These are phyloP conservation scores for Geranium rotundifolium DNA, from an alignment of 345 rosid genomes.

Conservation along the genomic window DNA sequence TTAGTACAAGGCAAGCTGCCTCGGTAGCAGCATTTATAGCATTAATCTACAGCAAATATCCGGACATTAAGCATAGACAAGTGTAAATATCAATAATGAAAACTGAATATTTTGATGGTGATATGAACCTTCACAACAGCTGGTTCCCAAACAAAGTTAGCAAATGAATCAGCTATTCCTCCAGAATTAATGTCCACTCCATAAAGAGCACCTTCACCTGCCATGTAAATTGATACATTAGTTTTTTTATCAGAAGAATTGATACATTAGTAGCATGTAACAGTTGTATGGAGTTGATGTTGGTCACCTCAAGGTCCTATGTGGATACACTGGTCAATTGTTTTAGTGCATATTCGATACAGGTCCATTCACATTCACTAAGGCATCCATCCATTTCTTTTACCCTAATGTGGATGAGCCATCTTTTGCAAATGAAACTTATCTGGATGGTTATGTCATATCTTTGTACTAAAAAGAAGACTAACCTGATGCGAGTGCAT, in stretches of 20 bases:
- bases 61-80: no score
- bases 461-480: background rate
- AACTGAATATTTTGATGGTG: no score
- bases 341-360: no score
- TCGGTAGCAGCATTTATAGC: constrained; percentile 98
- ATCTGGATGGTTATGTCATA: background rate
- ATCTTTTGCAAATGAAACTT: background rate
- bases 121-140: constrained; percentile 73
- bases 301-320: background rate
- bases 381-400: background rate
- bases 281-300: background rate
- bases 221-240: background rate
- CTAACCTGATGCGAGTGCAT: constrained; percentile 81
- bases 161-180: constrained; percentile 89
- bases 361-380: background rate
- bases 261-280: background rate
- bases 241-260: no score
- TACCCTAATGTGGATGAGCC: background rate
- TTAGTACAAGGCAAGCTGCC: constrained; percentile 89
- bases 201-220: constrained; percentile 84
- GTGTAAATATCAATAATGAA: no score
- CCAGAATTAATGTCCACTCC: constrained; percentile 97
- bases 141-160: constrained; percentile 98
- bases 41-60: constrained; percentile 46
- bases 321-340: background rate